Evolutionary conservation across 1,139 yeast genomes (phyloP), one percentile per base, ranked within the genome.

Genomic region (Taphrina flavorubra): DNA sequence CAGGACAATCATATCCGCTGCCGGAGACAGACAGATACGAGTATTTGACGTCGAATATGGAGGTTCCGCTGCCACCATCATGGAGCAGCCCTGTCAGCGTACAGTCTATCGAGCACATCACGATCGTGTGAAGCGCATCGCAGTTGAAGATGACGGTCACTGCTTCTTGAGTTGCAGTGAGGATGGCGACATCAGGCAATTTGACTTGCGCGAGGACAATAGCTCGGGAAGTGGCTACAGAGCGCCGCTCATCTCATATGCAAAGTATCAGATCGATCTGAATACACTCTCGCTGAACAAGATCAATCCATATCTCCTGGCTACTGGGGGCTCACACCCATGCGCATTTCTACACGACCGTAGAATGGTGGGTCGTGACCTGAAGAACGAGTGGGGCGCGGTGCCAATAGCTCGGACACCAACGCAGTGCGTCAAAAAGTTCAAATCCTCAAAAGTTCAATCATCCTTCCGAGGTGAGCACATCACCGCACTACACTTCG

Each of bases 171-270:
- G 72, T 2, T 72, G 73, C 56, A 64, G 71, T 46, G 72, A 71
- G 42, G 74, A 72, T 42, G 73, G 73, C 36, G 70, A 69, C 46
- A 68, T 72, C 14, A 69, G 74, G 7, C 72, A 71, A 10, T 65
- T 71, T 51, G 74, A 72, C 56, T 67, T 72, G 18, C 64, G 58
- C n/a, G 59, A 63, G 25, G 53, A 49, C 13, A 68, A 62, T 4
- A 55, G 51, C 14, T 49, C 40, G 13, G 36, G 67, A 4, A n/a
- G 25, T 4, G 64, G 63, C 10, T 61, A 55, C 13, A 51, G 72
- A 2, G 60, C 70, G 13, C 72, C 72, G 1, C 62, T 72, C 37
- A 65, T 72, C 6, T 68, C 71, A 3, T 71, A 71, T 42, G 51
- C 53, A 10, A 25, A 51, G n/a, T 65, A 60, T 11, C 65, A 60